phyloP scores from a whole-genome alignment of 2,329 filamentous ascomycete genomes.

The Phaeomoniella chlamydospora region DNA sequence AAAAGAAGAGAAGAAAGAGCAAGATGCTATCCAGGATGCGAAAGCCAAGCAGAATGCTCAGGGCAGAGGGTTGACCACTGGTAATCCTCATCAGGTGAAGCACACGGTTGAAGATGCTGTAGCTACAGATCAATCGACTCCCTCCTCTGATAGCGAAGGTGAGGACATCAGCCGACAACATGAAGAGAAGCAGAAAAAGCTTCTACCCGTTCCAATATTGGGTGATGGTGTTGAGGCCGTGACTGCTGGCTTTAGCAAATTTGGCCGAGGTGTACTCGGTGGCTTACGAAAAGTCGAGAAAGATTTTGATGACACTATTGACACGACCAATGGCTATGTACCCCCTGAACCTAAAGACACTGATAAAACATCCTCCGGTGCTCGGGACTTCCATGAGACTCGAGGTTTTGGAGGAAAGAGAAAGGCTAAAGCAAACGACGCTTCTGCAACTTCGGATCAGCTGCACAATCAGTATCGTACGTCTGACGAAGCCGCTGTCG shows the following conservation, averaged over 20 bases:
- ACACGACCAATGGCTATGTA: constrained; percentile 19
- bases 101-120: constrained; percentile 33
- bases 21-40: constrained; percentile 36
- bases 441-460: constrained; percentile 1
- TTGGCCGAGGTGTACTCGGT: constrained; percentile 30
- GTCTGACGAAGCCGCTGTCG: neutral
- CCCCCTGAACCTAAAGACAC: constrained; percentile 2
- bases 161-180: constrained; percentile 11
- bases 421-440: constrained; percentile 5
- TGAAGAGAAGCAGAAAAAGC: constrained; percentile 4
- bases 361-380: neutral
- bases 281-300: constrained; percentile 24
- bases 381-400: neutral
- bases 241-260: constrained; percentile 29
- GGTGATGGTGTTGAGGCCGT: constrained; percentile 37
- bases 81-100: constrained; percentile 40
- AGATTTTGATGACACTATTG: constrained; percentile 19
- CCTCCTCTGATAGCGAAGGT: constrained; percentile 14
- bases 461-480: neutral
- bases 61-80: constrained; percentile 37
- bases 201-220: constrained; percentile 31
- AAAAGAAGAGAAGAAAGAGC: constrained; percentile 21
- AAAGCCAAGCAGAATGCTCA: constrained; percentile 28
- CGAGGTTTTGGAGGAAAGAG: constrained; percentile 2
- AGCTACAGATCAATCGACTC: constrained; percentile 11